Evolutionary conservation across 257 asterid species (phyloP), one percentile per base, ranked within the genome.

Genomic region (Solanum piurae): DNA sequence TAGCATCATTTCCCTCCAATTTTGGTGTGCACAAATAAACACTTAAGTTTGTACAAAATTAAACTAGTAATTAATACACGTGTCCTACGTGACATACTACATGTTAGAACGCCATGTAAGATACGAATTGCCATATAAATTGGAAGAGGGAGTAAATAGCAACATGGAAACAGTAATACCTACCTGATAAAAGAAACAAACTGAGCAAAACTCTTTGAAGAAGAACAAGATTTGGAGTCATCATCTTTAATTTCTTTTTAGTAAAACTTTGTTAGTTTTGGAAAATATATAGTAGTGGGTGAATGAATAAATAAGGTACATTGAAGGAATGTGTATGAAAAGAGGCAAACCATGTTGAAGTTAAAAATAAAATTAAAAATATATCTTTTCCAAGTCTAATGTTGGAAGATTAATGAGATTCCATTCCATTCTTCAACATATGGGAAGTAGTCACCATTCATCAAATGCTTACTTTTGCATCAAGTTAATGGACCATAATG

Each of bases 161-260:
- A 74, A 34, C 3, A 69, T 85, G 37, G 3, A 76, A 60, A 23
- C 14, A 86, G 49, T 72, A 60, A 10, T 60, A 9, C 29, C 13
- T 60, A 91, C 96, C 96, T 89, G 92, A 75, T 10, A 88, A 62
- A 64, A 94, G 88, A 88, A 93, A 74, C 69, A 90, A 80, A 87
- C 87, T 68, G 27, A 76, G 52, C 55, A 92, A n/a, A 40, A 77
- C 8, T 55, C 86, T 84, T 31, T 60, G 86, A 71, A 76, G 38
- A 29, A 18, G 23, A 55, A 83, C n/a, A 10, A 55, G 87, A 84
- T 55, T 21, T 84, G 87, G 23, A 36, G 77, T 27, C 87, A 62
- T 84, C 23, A 49, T 58, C 29, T 7, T 21, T 16, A 64, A 2
- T 27, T 69, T 55, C n/a, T 2, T 21, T 33, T 49, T 7, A 3